These are phyloP conservation scores for Sphaerulina vaccinii DNA, from an alignment of 2,329 filamentous ascomycete genomes.

Conservation along the genomic window DNA sequence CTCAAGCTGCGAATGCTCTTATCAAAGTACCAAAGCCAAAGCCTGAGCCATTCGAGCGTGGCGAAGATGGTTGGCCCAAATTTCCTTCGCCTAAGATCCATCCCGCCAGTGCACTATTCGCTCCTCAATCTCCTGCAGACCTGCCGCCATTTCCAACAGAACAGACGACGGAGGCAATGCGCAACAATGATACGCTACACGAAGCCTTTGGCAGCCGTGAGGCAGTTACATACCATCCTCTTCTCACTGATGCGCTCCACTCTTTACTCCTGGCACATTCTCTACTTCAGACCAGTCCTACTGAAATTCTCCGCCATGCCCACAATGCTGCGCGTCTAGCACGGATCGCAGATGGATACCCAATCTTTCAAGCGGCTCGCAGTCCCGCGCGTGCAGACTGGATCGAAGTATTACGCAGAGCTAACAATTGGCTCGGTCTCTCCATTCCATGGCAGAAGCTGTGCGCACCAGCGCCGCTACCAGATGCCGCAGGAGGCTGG, in stretches of 20 bases:
- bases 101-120: conserved; percentile 66
- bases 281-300: conserved; percentile 74
- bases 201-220: conserved; percentile 53
- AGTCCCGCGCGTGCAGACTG: conserved; percentile 75
- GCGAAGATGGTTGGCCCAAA: conserved; percentile 45
- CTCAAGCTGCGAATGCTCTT: conserved; percentile 42
- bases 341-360: conserved; percentile 74
- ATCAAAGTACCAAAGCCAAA: conserved; percentile 42
- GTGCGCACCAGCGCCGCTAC: conserved; percentile 53
- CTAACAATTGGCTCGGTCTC: conserved; percentile 69
- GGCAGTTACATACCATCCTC: conserved; percentile 74
- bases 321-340: conserved; percentile 76
- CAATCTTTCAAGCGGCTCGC: conserved; percentile 71
- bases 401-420: conserved; percentile 69
- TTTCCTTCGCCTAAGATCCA: conserved; percentile 54
- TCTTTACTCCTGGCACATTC: conserved; percentile 74
- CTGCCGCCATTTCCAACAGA: conserved; percentile 66
- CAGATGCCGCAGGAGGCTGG: conserved; percentile 38
- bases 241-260: conserved; percentile 76
- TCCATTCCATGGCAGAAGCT: conserved; percentile 67
- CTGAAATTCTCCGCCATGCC: conserved; percentile 75
- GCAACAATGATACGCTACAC: conserved; percentile 31
- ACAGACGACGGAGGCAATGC: conserved; percentile 28
- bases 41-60: conserved; percentile 33
- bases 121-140: conserved; percentile 62